A percentile compares a stretch with the other conserved stretches of the same genome.
Conservation (phyloP, 2,329 filamentous ascomycete genomes). For the Zymoseptoria tritici region DNA sequence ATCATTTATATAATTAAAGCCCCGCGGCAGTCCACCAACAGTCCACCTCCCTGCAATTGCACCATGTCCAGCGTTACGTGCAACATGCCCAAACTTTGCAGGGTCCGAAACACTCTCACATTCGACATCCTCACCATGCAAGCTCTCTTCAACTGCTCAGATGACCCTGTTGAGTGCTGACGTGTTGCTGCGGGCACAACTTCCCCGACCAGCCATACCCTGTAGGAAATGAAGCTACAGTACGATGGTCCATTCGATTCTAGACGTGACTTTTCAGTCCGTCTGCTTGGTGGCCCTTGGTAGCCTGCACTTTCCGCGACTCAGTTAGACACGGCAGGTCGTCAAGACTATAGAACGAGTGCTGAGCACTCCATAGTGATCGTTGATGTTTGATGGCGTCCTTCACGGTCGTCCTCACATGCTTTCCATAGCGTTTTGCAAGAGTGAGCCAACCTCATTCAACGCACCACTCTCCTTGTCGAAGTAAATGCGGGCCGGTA, state of each 20-base stretch:
- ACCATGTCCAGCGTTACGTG: background rate
- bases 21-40: background rate
- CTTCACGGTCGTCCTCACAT: background rate
- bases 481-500: conserved; percentile 74
- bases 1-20: too few species aligned
- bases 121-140: background rate
- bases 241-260: background rate
- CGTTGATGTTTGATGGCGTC: background rate
- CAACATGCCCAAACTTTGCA: background rate
- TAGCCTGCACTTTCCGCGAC: background rate
- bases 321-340: background rate
- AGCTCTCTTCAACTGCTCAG: background rate
- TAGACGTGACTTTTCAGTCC: background rate
- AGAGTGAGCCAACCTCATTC: conserved; percentile 21
- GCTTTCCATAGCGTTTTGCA: conserved; percentile 21
- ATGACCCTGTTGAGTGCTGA: background rate
- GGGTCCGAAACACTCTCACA: background rate
- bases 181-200: background rate
- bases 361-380: background rate
- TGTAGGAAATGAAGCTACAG: background rate
- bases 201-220: background rate
- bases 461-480: conserved; percentile 23
- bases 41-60: background rate
- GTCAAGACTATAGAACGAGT: too few species aligned
- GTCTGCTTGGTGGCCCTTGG: background rate